phyloP scores from a whole-genome alignment of 176 grass and related monocot species.

The Aegilops sharonensis region DNA sequence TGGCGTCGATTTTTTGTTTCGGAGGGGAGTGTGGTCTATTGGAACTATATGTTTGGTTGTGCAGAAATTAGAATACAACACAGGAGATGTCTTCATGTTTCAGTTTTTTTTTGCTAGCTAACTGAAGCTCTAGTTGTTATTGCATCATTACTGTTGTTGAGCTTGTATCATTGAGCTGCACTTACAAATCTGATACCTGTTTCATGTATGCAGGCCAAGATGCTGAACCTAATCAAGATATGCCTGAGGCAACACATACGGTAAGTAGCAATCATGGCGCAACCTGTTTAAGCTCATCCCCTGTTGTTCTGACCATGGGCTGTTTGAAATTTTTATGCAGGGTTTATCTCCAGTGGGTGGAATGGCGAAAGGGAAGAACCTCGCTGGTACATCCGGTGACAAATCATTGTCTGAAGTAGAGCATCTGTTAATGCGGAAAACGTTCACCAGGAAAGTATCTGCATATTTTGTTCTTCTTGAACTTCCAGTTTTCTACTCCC shows the following conservation, averaged over 20 bases:
- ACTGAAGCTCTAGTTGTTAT: neutral
- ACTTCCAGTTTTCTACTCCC: neutral
- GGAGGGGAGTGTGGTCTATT: neutral
- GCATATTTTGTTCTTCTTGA: constrained; percentile 11
- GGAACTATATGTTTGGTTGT: neutral
- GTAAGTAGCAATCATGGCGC: constrained; percentile 32
- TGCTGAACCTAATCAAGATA: constrained; percentile 24
- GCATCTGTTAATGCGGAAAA: constrained; percentile 53
- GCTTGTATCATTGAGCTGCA: neutral
- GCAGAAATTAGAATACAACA: neutral
- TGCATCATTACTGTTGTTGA: neutral
- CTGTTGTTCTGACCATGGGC: neutral
- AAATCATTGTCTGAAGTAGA: constrained; percentile 60
- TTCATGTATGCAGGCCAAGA: constrained; percentile 35
- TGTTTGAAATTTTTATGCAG: constrained; percentile 25
- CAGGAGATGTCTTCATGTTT: neutral
- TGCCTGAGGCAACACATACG: constrained; percentile 8
- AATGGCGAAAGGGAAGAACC: constrained; percentile 31
- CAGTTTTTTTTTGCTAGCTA: neutral
- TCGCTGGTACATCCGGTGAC: neutral
- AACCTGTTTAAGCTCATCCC: neutral
- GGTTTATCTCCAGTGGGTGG: constrained; percentile 21
- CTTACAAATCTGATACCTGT: neutral
- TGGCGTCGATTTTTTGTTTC: neutral
- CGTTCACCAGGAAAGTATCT: constrained; percentile 44